Conservation (phyloP, 768 basidiomycete species). For the Suillus luteus region DNA sequence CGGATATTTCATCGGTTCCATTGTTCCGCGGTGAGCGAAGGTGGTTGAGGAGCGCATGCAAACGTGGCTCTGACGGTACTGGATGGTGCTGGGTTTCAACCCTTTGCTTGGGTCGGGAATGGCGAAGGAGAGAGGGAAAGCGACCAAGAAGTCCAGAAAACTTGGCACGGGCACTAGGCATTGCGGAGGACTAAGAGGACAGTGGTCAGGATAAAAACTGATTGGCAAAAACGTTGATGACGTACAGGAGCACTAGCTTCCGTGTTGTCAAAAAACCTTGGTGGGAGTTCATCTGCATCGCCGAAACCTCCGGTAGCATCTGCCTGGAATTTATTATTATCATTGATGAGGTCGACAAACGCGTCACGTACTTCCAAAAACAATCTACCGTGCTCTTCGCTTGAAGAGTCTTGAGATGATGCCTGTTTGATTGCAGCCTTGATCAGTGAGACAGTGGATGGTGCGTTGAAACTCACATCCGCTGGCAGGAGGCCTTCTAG, state of each 20-base stretch:
- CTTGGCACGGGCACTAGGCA: not conserved
- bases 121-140: not conserved
- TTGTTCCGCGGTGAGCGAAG: not conserved
- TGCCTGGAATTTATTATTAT: not conserved
- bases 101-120: not conserved
- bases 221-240: fast-evolving
- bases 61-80: not conserved
- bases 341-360: no score
- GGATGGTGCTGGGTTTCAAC: not conserved
- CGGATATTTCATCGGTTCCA: not conserved
- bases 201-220: not conserved
- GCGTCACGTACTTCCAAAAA: no score
- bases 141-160: not conserved
- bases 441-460: not conserved
- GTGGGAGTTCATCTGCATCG: not conserved
- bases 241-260: not conserved
- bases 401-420: no score
- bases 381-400: no score
- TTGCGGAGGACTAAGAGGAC: not conserved
- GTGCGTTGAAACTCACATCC: not conserved
- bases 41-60: not conserved
- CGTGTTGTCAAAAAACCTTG: not conserved
- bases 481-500: not conserved
- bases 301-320: not conserved
- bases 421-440: not conserved